These are phyloP conservation scores for Rosa rugosa DNA, from an alignment of 306 rosid genomes.

Conservation along the genomic window DNA sequence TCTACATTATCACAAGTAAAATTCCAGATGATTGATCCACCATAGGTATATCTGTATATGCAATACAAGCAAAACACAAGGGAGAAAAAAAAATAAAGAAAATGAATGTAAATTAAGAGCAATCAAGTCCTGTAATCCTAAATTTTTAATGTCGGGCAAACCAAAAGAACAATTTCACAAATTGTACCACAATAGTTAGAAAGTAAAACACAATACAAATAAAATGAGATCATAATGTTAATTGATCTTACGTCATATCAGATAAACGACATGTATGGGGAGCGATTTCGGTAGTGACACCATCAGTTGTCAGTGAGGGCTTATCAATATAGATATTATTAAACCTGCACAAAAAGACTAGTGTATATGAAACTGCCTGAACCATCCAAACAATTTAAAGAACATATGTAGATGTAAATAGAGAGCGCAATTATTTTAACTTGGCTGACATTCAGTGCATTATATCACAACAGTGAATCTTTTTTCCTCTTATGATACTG, in stretches of 20 bases:
- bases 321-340: conserved; percentile 55
- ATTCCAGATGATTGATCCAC: not conserved
- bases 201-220: conserved; percentile 13
- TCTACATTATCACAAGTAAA: not conserved
- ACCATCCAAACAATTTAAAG: not conserved
- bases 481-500: not conserved
- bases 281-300: conserved; percentile 38
- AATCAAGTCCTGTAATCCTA: not conserved
- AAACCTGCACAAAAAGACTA: conserved; percentile 52
- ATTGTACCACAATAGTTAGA: conserved; percentile 11
- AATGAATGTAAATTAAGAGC: not conserved
- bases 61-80: not conserved
- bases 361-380: not conserved
- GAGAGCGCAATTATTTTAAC: not conserved
- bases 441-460: not conserved
- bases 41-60: not conserved
- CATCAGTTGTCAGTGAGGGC: conserved; percentile 54
- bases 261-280: conserved; percentile 85
- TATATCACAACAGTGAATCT: not conserved
- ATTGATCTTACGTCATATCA: conserved; percentile 64
- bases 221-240: conserved; percentile 4
- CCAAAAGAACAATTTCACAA: not conserved
- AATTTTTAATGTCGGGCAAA: not conserved
- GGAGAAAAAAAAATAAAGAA: not conserved
- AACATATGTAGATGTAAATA: not conserved